phyloP scores from a whole-genome alignment of 768 basidiomycete species.

The Russula sp. region DNA sequence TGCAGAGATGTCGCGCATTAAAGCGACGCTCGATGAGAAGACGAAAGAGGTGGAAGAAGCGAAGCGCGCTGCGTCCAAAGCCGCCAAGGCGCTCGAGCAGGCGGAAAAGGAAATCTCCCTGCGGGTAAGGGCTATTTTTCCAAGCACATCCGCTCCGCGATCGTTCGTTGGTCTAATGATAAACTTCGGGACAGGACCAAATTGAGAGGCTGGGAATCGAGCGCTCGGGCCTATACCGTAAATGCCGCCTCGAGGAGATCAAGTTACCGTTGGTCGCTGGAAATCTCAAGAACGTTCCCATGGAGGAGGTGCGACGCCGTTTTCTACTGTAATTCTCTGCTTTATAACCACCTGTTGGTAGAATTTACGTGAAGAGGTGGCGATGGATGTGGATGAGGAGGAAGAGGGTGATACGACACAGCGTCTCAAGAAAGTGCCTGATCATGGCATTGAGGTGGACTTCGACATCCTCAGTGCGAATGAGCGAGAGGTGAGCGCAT shows the following conservation, averaged over 20 bases:
- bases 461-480: conserved; percentile 73
- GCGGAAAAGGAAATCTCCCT: conserved; percentile 85
- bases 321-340: background rate
- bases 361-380: conserved; percentile 81
- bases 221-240: conserved; percentile 81
- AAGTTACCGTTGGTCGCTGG: conserved; percentile 74
- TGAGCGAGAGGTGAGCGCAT: conserved; percentile 56
- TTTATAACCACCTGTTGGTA: conserved; percentile 32
- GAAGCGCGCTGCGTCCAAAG: conserved; percentile 66
- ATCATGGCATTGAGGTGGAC: conserved; percentile 89
- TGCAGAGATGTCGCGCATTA: conserved; percentile 57
- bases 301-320: conserved; percentile 77
- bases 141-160: background rate
- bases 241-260: conserved; percentile 92
- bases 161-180: background rate
- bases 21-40: conserved; percentile 68
- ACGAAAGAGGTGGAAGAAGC: conserved; percentile 71
- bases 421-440: conserved; percentile 62
- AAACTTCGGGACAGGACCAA: conserved; percentile 53
- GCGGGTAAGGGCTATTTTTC: conserved; percentile 48
- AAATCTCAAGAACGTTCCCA: conserved; percentile 79
- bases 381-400: conserved; percentile 91
- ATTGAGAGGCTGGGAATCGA: conserved; percentile 87
- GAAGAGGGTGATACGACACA: conserved; percentile 56
- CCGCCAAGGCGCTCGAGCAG: conserved; percentile 77